Evolutionary conservation across 2,329 filamentous ascomycete species (phyloP), one percentile per base, ranked within the genome.

Genomic region (Fusarium torulosum): DNA sequence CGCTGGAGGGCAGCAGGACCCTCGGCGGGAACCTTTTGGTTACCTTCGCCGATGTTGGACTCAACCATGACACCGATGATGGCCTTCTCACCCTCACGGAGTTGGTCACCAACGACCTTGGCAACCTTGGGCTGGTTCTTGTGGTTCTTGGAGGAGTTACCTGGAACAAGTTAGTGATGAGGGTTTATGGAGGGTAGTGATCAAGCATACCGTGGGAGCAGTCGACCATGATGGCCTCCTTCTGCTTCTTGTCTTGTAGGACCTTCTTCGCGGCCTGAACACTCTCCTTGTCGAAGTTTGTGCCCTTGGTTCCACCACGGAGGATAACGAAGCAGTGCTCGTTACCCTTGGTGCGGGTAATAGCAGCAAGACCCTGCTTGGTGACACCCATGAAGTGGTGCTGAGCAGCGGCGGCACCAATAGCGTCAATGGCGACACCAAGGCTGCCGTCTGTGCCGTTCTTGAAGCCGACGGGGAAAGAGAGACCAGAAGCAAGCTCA

Each of bases 331-430:
- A 99, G 76, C 96, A 96, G 81, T 99, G 93, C 81, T 97, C 92
- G 79, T 99, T 99, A 55, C 96, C 96, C 58, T 87, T 88, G 17
- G 96, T 99, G 79, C 93, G 90, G 49, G 94, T 97, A 74, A 99
- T 98, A 65, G 96, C 94, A 44, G 95, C 96, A 64, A 97, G 85
- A 63, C 96, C 96, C 77, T 97, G 94, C 86, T 99, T 99, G 31
- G 96, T 99, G 49, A 99, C 96, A 80, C 94, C 95, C 86, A 99
- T 91, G 85, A 99, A 99, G 84, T 97, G 95, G 81, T 99, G 96
- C 79, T 87, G 90, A n/a, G 91, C 86, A 59, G 90, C 89, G 2
- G 91, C 92, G 29, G 92, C 90, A 61, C 95, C 96, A 77, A 98
- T 97, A 33, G 96, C 96, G 78, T 99, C 96, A 74, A 98, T 96